A percentile compares a stretch with the other conserved stretches of the same genome.
Evolutionary conservation across 2,329 filamentous ascomycete species (phyloP).

Genomic region (Zasmidium cellare): DNA sequence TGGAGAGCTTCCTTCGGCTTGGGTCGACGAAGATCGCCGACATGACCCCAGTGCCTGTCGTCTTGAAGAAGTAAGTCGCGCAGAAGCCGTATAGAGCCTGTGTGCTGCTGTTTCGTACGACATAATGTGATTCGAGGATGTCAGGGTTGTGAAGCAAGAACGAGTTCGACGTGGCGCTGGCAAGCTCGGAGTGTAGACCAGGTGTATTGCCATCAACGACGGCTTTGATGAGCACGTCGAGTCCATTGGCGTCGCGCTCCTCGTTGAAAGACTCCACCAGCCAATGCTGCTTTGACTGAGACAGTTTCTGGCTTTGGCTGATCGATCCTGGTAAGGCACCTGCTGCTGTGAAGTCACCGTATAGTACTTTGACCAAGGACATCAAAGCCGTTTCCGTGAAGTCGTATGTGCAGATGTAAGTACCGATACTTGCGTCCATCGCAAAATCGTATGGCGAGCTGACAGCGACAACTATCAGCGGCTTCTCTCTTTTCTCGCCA

Average conservation of each 20-base stretch:
- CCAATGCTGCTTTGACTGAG: constrained; percentile 92
- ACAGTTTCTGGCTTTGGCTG: constrained; percentile 80
- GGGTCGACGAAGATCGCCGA: constrained; percentile 90
- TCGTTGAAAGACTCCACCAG: constrained; percentile 86
- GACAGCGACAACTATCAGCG: constrained; percentile 85
- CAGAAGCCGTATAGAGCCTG: constrained; percentile 89
- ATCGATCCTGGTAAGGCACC: constrained; percentile 68
- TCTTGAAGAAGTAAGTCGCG: constrained; percentile 77
- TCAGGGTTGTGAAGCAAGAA: constrained; percentile 72
- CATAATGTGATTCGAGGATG: constrained; percentile 81
- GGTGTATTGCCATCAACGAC: constrained; percentile 67
- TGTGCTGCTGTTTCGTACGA: constrained; percentile 91
- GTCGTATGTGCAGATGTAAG: constrained; percentile 93
- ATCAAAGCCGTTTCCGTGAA: constrained; percentile 91
- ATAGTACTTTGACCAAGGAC: constrained; percentile 78
- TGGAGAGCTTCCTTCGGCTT: constrained; percentile 78
- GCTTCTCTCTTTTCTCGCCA: constrained; percentile 74
- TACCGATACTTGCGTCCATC: constrained; percentile 85
- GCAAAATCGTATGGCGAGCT: constrained; percentile 97
- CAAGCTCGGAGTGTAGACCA: constrained; percentile 67
- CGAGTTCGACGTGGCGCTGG: constrained; percentile 67
- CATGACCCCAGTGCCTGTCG: constrained; percentile 71
- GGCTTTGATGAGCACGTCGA: constrained; percentile 73
- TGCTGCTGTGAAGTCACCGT: constrained; percentile 67
- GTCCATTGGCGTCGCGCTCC: constrained; percentile 69